A percentile compares a stretch with the other conserved stretches of the same genome.
Conservation (phyloP, 2,329 filamentous ascomycete genomes). For the Talaromyces sp. region DNA sequence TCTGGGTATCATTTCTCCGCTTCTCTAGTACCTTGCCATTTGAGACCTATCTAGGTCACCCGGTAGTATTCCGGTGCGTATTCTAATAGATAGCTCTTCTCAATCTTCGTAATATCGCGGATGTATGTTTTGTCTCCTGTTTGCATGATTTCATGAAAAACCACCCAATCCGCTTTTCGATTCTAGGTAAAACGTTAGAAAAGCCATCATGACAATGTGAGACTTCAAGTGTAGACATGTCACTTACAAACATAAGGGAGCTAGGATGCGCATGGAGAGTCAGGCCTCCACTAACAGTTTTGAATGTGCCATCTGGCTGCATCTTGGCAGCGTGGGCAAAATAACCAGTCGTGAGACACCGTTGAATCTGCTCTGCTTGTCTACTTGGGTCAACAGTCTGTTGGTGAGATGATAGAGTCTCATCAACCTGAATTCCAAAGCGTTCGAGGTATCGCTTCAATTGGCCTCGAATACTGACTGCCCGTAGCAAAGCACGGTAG, state of each 20-base stretch:
- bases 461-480: constrained; percentile 83
- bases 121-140: constrained; percentile 87
- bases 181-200: constrained; percentile 56
- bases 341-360: constrained; percentile 85
- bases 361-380: constrained; percentile 73
- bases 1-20: constrained; percentile 17
- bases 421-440: constrained; percentile 72
- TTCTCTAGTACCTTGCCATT: not conserved
- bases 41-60: constrained; percentile 42
- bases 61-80: constrained; percentile 84
- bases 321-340: constrained; percentile 93
- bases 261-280: constrained; percentile 86
- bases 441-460: constrained; percentile 84
- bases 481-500: constrained; percentile 78
- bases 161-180: constrained; percentile 92
- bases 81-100: constrained; percentile 88
- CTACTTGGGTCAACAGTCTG: constrained; percentile 40
- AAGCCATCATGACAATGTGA: not conserved
- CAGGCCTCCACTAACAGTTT: constrained; percentile 77
- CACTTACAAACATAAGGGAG: constrained; percentile 79
- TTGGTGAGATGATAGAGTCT: constrained; percentile 51
- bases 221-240: not conserved
- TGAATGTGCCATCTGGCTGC: constrained; percentile 89
- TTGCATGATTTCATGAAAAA: constrained; percentile 93
- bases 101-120: constrained; percentile 87